Conservation (phyloP, 1,284 basidiomycete species). For the Microbotryum intermedium region DNA sequence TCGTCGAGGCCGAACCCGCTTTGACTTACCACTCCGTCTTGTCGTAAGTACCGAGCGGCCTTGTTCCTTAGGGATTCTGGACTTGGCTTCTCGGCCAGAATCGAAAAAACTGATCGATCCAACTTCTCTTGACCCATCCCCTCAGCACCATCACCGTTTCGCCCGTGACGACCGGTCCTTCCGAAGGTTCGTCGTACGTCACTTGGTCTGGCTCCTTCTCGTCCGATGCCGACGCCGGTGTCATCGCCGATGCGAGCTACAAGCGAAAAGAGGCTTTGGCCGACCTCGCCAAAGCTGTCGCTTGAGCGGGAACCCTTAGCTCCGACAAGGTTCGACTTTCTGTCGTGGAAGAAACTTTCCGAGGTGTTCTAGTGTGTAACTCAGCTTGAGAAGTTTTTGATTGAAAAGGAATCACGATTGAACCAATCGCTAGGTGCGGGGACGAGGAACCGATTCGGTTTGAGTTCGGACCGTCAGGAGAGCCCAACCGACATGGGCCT, state of each 20-base stretch:
- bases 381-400: too few relatives aligned
- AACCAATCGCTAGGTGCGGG: too few relatives aligned
- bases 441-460: too few relatives aligned
- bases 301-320: too few relatives aligned
- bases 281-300: constrained; percentile 34
- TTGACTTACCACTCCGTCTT: constrained; percentile 27
- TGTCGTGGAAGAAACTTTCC: too few relatives aligned
- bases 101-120: constrained; percentile 31
- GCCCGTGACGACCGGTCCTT: constrained; percentile 32
- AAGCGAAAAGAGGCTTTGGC: constrained; percentile 36
- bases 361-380: too few relatives aligned
- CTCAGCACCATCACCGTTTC: constrained; percentile 34
- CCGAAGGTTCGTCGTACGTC: constrained; percentile 33
- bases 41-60: background rate
- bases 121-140: constrained; percentile 35
- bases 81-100: background rate
- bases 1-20: constrained; percentile 28
- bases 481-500: too few relatives aligned
- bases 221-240: constrained; percentile 33
- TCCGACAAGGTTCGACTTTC: too few relatives aligned
- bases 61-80: background rate
- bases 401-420: too few relatives aligned
- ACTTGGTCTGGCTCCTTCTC: constrained; percentile 33
- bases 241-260: constrained; percentile 34
- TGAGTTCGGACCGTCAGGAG: too few relatives aligned